Conservation (phyloP, 495 filamentous ascomycete species). For the Melanomma pulvis-pyrius region DNA sequence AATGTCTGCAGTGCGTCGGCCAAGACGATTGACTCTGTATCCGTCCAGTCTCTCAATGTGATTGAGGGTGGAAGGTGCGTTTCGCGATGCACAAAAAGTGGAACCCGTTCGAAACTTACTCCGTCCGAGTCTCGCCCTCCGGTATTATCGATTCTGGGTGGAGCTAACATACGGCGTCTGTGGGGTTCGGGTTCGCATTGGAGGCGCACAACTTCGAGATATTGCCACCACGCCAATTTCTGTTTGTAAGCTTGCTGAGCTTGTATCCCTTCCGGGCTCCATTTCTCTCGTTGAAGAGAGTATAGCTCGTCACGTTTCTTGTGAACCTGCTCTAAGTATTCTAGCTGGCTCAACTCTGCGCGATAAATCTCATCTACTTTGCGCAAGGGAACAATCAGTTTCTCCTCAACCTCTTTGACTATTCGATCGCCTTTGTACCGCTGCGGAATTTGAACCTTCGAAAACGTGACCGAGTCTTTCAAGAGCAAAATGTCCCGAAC, state of each 20-base stretch:
- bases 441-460: slow-evolving; percentile 13
- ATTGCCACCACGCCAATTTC: slow-evolving; percentile 19
- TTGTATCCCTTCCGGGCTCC: slow-evolving; percentile 1
- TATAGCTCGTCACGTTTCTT: background rate
- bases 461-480: slow-evolving; percentile 15
- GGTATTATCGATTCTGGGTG: background rate
- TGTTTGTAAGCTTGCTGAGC: background rate
- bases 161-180: background rate
- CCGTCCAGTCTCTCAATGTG: slow-evolving; percentile 24
- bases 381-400: slow-evolving; percentile 22
- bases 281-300: background rate
- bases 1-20: slow-evolving; percentile 36
- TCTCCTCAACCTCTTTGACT: slow-evolving; percentile 9
- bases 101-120: slow-evolving; percentile 39
- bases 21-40: slow-evolving; percentile 30
- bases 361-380: background rate
- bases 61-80: slow-evolving; percentile 10
- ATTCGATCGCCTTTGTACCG: slow-evolving; percentile 15
- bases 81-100: slow-evolving; percentile 34
- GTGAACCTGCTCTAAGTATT: background rate
- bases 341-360: background rate
- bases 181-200: slow-evolving; percentile 25
- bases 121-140: slow-evolving; percentile 33
- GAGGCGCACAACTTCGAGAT: slow-evolving; percentile 28
- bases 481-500: slow-evolving; percentile 13